These are phyloP conservation scores for Phaeosphaeria sp. DNA, from an alignment of 2,329 filamentous ascomycete genomes.

Conservation along the genomic window DNA sequence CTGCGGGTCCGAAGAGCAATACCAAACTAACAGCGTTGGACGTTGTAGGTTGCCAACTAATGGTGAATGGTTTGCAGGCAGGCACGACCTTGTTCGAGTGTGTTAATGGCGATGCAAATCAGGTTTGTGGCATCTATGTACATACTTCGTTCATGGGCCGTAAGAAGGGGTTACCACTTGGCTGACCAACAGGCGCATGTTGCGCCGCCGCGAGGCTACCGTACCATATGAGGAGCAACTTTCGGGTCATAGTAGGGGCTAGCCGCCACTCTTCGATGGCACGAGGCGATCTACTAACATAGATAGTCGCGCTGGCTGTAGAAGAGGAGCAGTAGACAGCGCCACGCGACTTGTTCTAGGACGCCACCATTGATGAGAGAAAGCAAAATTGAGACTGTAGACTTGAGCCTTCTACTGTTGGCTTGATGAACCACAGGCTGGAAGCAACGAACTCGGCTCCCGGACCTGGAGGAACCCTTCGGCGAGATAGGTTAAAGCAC, in stretches of 20 bases:
- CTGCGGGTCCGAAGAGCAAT: conserved; percentile 65
- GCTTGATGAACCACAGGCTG: neutral
- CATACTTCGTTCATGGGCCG: conserved; percentile 57
- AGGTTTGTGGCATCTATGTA: conserved; percentile 4
- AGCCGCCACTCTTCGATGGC: neutral
- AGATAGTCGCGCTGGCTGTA: neutral
- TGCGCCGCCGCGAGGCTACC: conserved; percentile 52
- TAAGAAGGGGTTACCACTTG: conserved; percentile 62
- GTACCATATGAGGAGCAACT: neutral
- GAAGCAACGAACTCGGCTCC: neutral
- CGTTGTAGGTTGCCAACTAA: conserved; percentile 63
- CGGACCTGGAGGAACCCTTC: neutral
- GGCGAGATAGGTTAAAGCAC: neutral
- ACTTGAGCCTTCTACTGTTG: neutral
- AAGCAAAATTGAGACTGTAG: neutral
- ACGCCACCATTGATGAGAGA: neutral
- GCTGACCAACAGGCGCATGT: conserved; percentile 36
- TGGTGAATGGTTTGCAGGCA: conserved; percentile 61
- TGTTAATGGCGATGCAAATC: neutral
- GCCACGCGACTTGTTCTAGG: neutral
- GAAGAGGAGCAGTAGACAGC: neutral
- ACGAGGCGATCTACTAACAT: neutral
- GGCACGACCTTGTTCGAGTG: conserved; percentile 53
- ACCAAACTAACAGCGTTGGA: conserved; percentile 61
- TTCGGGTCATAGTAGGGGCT: neutral